Evolutionary conservation across 306 rosid genomes (phyloP), one percentile per base, ranked within the genome.

Genomic region (Medicago lupulina): DNA sequence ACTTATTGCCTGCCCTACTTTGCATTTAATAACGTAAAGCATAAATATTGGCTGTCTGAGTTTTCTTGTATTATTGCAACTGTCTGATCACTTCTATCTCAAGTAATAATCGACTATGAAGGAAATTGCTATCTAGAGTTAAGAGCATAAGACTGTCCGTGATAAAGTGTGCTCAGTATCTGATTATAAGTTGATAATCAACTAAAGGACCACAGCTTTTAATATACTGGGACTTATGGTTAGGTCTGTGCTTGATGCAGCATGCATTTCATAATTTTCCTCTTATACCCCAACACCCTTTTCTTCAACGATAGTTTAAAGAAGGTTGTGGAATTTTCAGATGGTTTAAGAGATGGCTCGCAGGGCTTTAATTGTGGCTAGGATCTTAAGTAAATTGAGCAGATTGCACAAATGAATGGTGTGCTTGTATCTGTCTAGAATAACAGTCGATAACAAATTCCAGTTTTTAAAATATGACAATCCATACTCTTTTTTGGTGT

Each of bases 71-170:
- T 79, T 43, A 46, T 63, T 43, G 65, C 70, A 46, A 70, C 36
- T 59, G 71, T 61, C 21, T 63, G 19, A 43, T 69, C 19, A 74
- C 47, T 43, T 74, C 44, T 79, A 62, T 76, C 53, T 71, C 10
- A 9, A 13, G 71, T 65, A 38, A 50, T 66, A 64, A 54, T 71
- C 4, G 3, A n/a, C 67, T 19, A 44, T 31, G 49, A 74, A 43
- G 44, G 39, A 47, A 65, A 57, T 55, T 28, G 46, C 53, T 67
- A 46, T 46, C 40, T 39, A 73, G 75, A 57, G 34, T 46, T 39
- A 50, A 15, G 71, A 67, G 54, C 36, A 13, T 18, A 66, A 8
- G 72, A 39, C 50, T 59, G 50, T 23, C n/a, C 55, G 47, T 50
- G 58, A 16, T 49, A 61, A 8, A 23, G 14, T 17, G 14, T 36